Evolutionary conservation across 768 basidiomycete genomes (phyloP), one percentile per base, ranked within the genome.

Genomic region (Rhodotorula toruloides): DNA sequence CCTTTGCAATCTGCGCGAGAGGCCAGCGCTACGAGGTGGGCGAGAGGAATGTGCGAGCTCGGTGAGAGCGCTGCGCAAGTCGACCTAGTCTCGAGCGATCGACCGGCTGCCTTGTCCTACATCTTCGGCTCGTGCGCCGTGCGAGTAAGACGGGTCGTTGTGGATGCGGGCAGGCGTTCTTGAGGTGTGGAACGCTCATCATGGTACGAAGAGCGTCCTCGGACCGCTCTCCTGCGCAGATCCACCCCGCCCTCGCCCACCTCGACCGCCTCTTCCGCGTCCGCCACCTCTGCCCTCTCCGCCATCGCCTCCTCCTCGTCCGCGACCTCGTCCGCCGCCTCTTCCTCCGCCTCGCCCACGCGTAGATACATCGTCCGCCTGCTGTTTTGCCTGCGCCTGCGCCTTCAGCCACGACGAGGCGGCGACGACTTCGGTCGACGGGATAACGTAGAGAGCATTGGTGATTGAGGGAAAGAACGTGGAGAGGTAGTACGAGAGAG

Each of bases 201-300:
- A 65, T 37, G 64, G 64, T 7, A 60, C 58, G 40, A 60, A 65
- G 31, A 65, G 54, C 19, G 64, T 42, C 39, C 40, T 58, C 19
- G 32, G 37, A 17, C n/a, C 61, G 4, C 32, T 21, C 36, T 25
- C 55, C 55, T 25, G 9, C 29, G 17, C 42, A 40, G 46, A 49
- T 19, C 5, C 16, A 27, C 16, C 34, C 36, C 50, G 31, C 17
- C 49, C 59, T 10, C 48, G 14, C 2, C 44, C 54, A 4, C 57
- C 54, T 4, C 32, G 17, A 1, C 39, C 39, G 10, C 42, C 58
- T 44, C 34, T 22, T 17, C 64, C 57, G 27, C 44, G 16, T 25
- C 65, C 31, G 4, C n/a, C 37, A 0, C 34, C 37, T 21, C 44
- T 44, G 37, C 58, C 58, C 12, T 29, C 32, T 7, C 37, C 17